These are phyloP conservation scores for Diaporthe sp. DNA, from an alignment of 2,329 filamentous ascomycete species.

Conservation along the genomic window DNA sequence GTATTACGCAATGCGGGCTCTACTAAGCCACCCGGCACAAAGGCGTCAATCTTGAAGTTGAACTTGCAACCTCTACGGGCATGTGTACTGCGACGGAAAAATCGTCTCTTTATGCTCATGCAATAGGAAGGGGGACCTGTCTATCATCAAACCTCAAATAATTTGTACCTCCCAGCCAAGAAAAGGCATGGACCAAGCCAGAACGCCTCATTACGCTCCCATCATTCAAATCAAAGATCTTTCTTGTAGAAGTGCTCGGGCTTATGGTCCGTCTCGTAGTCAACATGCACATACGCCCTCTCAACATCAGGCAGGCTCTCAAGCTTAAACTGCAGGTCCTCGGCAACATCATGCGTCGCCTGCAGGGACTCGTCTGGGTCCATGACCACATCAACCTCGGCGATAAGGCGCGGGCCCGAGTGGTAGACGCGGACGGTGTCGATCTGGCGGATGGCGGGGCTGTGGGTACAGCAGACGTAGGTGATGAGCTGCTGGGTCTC, in stretches of 20 bases:
- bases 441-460: slow-evolving; percentile 83
- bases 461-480: slow-evolving; percentile 96
- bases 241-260: slow-evolving; percentile 82
- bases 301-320: slow-evolving; percentile 94
- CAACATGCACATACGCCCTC: slow-evolving; percentile 95
- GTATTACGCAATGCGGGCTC: no score
- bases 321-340: slow-evolving; percentile 93
- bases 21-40: no score
- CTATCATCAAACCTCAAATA: not conserved
- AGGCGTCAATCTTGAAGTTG: no score
- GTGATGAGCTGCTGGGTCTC: slow-evolving; percentile 94
- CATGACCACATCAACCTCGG: slow-evolving; percentile 98
- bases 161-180: not conserved
- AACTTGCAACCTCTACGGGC: not conserved
- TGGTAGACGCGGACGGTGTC: slow-evolving; percentile 97
- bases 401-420: slow-evolving; percentile 87
- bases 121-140: not conserved
- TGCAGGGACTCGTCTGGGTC: slow-evolving; percentile 78
- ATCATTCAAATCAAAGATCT: slow-evolving; percentile 60
- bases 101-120: not conserved
- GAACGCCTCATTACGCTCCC: not conserved
- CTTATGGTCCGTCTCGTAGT: slow-evolving; percentile 96
- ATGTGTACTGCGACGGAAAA: not conserved
- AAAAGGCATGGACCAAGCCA: not conserved
- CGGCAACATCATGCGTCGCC: slow-evolving; percentile 91